Base-by-base conservation (phyloP, 2,329 filamentous ascomycete species). In the Calonectria crousiana region DNA sequence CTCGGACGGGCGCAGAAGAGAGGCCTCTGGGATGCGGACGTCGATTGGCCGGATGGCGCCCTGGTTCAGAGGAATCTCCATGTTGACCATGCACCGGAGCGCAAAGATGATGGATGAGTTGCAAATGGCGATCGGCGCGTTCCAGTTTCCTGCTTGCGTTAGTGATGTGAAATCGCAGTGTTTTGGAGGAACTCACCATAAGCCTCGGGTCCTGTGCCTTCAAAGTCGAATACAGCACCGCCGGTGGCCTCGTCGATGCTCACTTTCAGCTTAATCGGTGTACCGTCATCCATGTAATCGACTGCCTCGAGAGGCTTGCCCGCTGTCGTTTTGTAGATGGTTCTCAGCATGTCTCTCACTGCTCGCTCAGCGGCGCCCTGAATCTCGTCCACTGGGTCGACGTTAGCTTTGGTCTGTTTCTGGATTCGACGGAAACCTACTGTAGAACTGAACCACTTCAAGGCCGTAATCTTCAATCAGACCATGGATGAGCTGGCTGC, bases 61-160 rank as follows among this genome's bases (percentile, higher is more conserved):
- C 83, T 96, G 94, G 83, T 96, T 96, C 1, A 96, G 87, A 0
- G 94, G 94, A 11, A 96, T 95, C 75, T 96, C 94, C 79, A 94
- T 91, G n/a, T 90, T 92, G 77, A 96, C 95, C 73, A 96, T 88
- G 78, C 92, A 94, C 26, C 94, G 90, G 9, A 96, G 88, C 78
- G 93, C 95, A 87, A 96, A 96, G 77, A 96, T 96, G 77, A 96
- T 95, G 23, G 94, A 94, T 2, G 91, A 93, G 83, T 95, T 95
- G 0, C 94, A 95, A 62, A 96, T 93, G 1, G 94, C 94, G 83
- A 94, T 90, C 0, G 94, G 94, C 0, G 94, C 94, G 80, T 96
- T 96, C 84, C 78, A 82, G 76, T 84, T 84, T 26, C 82, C 83
- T 75, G 34, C 10, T 18, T 0, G 0, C 23, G 68, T 71, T 65